These are phyloP conservation scores for Zizania latifolia DNA, from an alignment of 176 grass and related monocot genomes.

Conservation along the genomic window DNA sequence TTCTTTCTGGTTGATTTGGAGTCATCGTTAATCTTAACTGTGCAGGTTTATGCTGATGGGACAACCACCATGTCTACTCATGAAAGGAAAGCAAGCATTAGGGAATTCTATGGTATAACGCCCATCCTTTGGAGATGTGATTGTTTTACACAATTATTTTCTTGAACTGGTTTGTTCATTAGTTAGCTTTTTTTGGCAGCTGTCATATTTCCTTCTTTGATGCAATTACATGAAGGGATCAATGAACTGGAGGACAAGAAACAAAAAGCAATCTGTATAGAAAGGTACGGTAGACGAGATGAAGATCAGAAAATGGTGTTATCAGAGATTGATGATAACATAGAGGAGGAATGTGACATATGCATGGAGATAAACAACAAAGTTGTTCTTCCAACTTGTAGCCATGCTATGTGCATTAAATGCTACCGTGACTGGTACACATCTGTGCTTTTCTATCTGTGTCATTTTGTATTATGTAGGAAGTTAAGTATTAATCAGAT, in stretches of 20 bases:
- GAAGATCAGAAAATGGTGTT: slow-evolving; percentile 48
- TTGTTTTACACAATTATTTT: neutral
- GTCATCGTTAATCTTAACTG: neutral
- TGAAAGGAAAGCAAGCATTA: slow-evolving; percentile 88
- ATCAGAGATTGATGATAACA: slow-evolving; percentile 77
- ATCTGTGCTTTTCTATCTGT: slow-evolving; percentile 16
- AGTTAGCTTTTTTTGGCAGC: slow-evolving; percentile 38
- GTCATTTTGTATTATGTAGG: neutral
- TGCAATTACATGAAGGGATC: slow-evolving; percentile 75
- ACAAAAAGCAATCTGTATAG: slow-evolving; percentile 64
- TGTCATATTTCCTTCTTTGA: slow-evolving; percentile 84
- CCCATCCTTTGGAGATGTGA: neutral
- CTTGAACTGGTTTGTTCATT: slow-evolving; percentile 33
- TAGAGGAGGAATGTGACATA: slow-evolving; percentile 95
- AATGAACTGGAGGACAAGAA: slow-evolving; percentile 77
- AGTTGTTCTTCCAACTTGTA: slow-evolving; percentile 84
- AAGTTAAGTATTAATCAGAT: neutral
- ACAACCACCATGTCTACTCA: slow-evolving; percentile 90
- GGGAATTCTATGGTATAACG: slow-evolving; percentile 79
- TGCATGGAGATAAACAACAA: slow-evolving; percentile 81
- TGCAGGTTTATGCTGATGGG: slow-evolving; percentile 83
- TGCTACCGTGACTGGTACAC: slow-evolving; percentile 88
- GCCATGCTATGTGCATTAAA: slow-evolving; percentile 86
- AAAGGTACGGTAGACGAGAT: slow-evolving; percentile 61
- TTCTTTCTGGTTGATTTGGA: slow-evolving; percentile 16